phyloP scores from a whole-genome alignment of 371 early-diverging fungal genomes.

The Circinella umbellata region DNA sequence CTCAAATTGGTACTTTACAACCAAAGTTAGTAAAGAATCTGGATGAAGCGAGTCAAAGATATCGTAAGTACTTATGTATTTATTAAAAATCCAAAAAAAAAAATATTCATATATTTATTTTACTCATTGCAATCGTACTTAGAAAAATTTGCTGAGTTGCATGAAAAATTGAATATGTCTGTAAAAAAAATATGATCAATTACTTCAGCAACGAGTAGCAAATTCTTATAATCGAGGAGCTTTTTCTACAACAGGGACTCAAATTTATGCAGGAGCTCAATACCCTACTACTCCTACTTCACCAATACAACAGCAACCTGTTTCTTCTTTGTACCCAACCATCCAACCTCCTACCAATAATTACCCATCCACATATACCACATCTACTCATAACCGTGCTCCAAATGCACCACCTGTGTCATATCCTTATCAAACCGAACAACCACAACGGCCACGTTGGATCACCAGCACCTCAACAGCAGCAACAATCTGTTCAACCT shows the following conservation, averaged over 20 bases:
- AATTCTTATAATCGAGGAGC: slow-evolving; percentile 7
- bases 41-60: slow-evolving; percentile 69
- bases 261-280: background rate
- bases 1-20: slow-evolving; percentile 70
- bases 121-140: background rate
- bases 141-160: slow-evolving; percentile 58
- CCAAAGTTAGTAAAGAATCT: slow-evolving; percentile 70
- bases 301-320: background rate
- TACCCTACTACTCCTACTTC: background rate
- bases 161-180: slow-evolving; percentile 77
- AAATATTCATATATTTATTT: slow-evolving; percentile 22
- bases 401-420: slow-evolving; percentile 4
- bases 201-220: slow-evolving; percentile 66
- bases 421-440: background rate
- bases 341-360: background rate
- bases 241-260: background rate
- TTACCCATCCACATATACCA: background rate
- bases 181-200: slow-evolving; percentile 80
- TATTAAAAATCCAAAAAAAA: background rate
- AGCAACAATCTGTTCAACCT: background rate
- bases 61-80: slow-evolving; percentile 45
- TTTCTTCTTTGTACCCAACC: slow-evolving; percentile 6
- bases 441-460: background rate
- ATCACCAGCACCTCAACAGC: background rate
- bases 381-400: background rate